Evolutionary conservation across 148 eudicot species (phyloP).

Genomic region (Diospyros kaki): DNA sequence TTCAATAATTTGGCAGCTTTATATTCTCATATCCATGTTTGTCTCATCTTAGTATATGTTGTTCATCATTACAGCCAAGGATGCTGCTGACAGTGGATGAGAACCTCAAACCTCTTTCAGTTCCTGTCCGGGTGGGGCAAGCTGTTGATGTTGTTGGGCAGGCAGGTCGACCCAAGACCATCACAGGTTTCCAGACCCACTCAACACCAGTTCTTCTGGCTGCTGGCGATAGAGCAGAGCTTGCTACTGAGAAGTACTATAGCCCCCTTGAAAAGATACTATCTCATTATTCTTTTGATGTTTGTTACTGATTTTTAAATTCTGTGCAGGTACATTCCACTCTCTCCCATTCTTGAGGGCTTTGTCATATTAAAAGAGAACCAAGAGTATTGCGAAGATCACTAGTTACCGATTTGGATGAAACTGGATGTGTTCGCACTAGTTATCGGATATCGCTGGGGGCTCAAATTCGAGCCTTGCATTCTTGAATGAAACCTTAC

Average conservation of each 20-base stretch:
- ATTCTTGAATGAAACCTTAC: neutral
- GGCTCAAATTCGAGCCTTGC: too few species aligned
- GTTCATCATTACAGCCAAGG: conserved; percentile 60
- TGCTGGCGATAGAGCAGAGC: conserved; percentile 95
- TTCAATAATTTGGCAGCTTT: neutral
- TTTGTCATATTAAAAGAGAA: conserved; percentile 93
- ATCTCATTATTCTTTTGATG: neutral
- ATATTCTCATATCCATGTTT: neutral
- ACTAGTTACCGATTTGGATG: conserved; percentile 15
- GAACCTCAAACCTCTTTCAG: conserved; percentile 86
- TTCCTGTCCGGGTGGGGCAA: conserved; percentile 94
- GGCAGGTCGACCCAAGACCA: conserved; percentile 94
- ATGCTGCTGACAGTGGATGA: conserved; percentile 93
- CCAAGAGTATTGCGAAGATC: conserved; percentile 76
- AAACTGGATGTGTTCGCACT: neutral
- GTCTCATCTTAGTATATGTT: neutral
- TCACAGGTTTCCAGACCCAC: conserved; percentile 95
- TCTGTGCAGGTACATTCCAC: conserved; percentile 70
- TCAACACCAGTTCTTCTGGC: conserved; percentile 90
- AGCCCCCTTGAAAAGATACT: neutral
- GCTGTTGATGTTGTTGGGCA: conserved; percentile 98
- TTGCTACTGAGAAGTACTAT: conserved; percentile 88
- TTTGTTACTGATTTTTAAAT: conserved; percentile 1
- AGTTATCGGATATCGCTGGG: too few species aligned
- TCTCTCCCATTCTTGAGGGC: conserved; percentile 86